Conservation (phyloP, 140 eudicot genomes). For the Senecio squalidus region DNA sequence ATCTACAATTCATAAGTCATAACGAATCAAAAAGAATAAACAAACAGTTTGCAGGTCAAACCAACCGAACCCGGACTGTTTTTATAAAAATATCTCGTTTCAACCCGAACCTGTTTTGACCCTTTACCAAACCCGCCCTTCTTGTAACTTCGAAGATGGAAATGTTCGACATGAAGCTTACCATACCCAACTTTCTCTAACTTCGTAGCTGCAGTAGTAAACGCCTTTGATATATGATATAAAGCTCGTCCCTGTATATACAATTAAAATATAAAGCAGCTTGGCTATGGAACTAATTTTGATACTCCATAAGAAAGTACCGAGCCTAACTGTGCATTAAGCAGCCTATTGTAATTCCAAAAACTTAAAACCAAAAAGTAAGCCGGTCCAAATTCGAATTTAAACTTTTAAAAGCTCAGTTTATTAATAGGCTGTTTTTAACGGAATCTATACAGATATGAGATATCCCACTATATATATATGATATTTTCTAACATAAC, state of each 20-base stretch:
- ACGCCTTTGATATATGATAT: slow-evolving; percentile 80
- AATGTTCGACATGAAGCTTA: slow-evolving; percentile 23
- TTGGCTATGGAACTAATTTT: neutral
- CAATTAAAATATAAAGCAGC: slow-evolving; percentile 3
- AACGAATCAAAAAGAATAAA: neutral
- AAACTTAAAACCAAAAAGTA: neutral
- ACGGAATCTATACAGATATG: too few relatives aligned
- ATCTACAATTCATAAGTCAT: too few relatives aligned
- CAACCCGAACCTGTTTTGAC: neutral
- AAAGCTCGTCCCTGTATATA: slow-evolving; percentile 75
- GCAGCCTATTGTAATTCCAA: neutral
- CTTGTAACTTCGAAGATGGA: slow-evolving; percentile 4
- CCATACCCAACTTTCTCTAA: slow-evolving; percentile 91
- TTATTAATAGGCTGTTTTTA: neutral
- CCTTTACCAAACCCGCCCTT: neutral
- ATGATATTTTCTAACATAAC: too few relatives aligned
- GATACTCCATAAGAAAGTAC: neutral
- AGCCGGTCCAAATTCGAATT: neutral
- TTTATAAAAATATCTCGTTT: too few relatives aligned
- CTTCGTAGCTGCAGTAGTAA: slow-evolving; percentile 70
- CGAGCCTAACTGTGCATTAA: neutral
- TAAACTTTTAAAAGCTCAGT: too few relatives aligned
- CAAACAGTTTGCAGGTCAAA: neutral
- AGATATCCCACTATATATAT: too few relatives aligned
- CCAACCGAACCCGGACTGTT: neutral